Conservation (phyloP, 2,329 filamentous ascomycete genomes). For the Shiraia bambusicola region DNA sequence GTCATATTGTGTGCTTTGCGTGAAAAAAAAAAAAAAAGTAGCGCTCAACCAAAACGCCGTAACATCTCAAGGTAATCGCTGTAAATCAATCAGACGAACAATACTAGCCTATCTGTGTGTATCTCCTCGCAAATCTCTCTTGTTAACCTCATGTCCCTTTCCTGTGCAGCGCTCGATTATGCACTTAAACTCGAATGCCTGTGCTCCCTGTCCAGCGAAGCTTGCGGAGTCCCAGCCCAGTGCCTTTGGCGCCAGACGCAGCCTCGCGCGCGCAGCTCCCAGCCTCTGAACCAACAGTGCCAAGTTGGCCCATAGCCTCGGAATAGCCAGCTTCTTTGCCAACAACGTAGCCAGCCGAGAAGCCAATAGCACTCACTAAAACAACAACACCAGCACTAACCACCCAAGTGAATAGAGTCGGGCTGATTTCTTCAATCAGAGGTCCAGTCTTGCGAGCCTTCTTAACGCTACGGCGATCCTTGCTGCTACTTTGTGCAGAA, state of each 20-base stretch:
- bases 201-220: constrained; percentile 35
- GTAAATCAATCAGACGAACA: too few species aligned
- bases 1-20: too few species aligned
- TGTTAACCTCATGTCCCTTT: too few species aligned
- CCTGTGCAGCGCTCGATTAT: background rate
- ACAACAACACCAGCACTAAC: constrained; percentile 66
- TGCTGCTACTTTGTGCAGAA: constrained; percentile 44
- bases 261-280: constrained; percentile 40
- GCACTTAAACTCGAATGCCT: constrained; percentile 19
- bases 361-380: constrained; percentile 64
- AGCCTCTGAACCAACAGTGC: constrained; percentile 29
- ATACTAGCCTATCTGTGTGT: too few species aligned
- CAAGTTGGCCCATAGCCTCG: constrained; percentile 47
- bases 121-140: too few species aligned
- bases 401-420: constrained; percentile 66
- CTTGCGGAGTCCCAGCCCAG: constrained; percentile 35
- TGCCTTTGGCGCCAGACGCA: constrained; percentile 24
- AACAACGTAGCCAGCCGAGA: constrained; percentile 64
- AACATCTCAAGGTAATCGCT: too few species aligned
- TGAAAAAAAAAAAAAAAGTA: too few species aligned
- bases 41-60: too few species aligned
- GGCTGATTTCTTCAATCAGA: constrained; percentile 51
- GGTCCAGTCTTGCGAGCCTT: constrained; percentile 44
- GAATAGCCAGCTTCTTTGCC: constrained; percentile 60
- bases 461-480: constrained; percentile 49